Evolutionary conservation across 352 stramenopile genomes (phyloP), one percentile per base, ranked within the genome.

Genomic region (Peronospora belbahrii): DNA sequence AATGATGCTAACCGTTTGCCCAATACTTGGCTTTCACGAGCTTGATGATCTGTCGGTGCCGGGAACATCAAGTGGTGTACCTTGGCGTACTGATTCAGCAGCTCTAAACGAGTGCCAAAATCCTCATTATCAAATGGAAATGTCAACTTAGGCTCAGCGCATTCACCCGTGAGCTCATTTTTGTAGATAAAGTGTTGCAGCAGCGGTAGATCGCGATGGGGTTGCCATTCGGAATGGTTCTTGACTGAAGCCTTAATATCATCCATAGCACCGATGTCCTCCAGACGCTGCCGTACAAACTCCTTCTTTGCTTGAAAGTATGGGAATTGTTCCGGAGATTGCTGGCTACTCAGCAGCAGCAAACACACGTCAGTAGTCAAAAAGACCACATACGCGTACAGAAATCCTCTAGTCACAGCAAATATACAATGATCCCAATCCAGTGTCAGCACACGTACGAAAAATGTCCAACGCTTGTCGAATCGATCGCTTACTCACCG

Each of bases 371-470:
- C 59, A 10, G 22, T 48, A 5, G 63, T 63, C 35, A 86, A 54
- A 48, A 86, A 88, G n/a, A 76, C 59, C 17, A 88, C 57, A 48
- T 88, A 88, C 6, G 71, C 77, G 34, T 88, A 71, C 14, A 88
- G 49, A 37, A 88, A 88, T 19, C 77, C 77, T 38, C 74, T 86
- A 37, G 31, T 9, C 35, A 25, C 2, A 17, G 28, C 2, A 28
- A 15, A 6, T 15, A 6, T 15, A 46, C 17, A 44, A 36, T 1
- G 23, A 7, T 10, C 11, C 4, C 30, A 30, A 28, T 6, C 4
- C 23, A 4, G 5, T 28, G 11, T 51, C 15, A 45, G 41, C 23
- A 3, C 9, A 43, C 28, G 28, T 33, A 37, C 27, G 31, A 32
- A 2, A 11, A 31, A 14, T 7, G 32, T 30, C 3, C 8, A 9